Base-by-base conservation (phyloP, 1,139 yeast genomes). In the Protomyces gravidus region DNA sequence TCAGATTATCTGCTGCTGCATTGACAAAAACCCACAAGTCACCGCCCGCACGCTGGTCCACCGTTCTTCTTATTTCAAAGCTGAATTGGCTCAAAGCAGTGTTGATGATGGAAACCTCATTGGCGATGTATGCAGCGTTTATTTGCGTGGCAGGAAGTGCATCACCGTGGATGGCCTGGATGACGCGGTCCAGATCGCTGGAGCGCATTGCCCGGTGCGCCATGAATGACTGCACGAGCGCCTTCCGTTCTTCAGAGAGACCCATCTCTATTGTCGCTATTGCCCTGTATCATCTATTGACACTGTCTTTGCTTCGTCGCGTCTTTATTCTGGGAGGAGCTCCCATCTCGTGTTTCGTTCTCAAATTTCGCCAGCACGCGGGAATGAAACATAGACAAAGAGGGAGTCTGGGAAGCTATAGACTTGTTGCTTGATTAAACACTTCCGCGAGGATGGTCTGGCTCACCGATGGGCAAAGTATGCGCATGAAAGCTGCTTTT, bases 81-180 rank as follows among this genome's bases (percentile, higher is more conserved):
- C 48, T 53, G 26, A 55, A 33, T n/a, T 48, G 42, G 27, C 48
- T 40, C 15, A 55, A 39, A 15, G 45, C 59, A 7, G 25, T 42
- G 26, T 55, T 55, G 53, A 55, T 27, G 11, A 30, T 19, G 2
- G 53, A 28, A 46, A 42, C 76, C 74, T 61, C 81, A 84, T 69
- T 89, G 83, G 62, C 79, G 73, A 66, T 53, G 5, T 36, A 36
- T 2, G 42, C 42, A 17, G 42, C 42, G 5, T n/a, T 15, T 5
- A 36, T 36, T 36, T 36, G 42, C 9, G 42, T 36, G 9, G 42
- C 21, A 11, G 42, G 21, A 9, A 36, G 42, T 6, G 7, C 9
- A 11, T 36, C 42, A 11, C 42, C 42, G 42, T 36, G 19, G 42
- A 36, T 36, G 42, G 42, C 42, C 5, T 36, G 42, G 23, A 36